Percentiles rank a stretch among this genome's conserved stretches.
phyloP scores from a whole-genome alignment of 1,139 yeast genomes.

The Scheffersomyces parashehatae region DNA sequence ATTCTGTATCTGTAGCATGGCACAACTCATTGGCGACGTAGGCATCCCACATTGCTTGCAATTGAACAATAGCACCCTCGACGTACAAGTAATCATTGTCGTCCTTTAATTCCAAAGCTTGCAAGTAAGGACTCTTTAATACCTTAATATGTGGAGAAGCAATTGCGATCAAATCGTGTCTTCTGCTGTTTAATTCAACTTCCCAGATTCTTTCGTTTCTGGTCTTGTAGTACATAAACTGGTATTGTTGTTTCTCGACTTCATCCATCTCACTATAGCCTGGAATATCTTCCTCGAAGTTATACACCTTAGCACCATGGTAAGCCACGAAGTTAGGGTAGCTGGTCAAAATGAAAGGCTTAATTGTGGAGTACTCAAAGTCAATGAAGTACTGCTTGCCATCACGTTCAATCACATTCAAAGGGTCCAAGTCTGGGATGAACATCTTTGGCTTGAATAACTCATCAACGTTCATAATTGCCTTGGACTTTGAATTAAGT shows the following conservation, averaged over 20 bases:
- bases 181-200: conserved; percentile 61
- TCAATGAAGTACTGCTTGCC: conserved; percentile 60
- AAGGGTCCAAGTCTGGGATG: conserved; percentile 86
- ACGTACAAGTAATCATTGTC: conserved; percentile 66
- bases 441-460: conserved; percentile 73
- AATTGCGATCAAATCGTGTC: conserved; percentile 70
- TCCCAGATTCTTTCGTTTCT: conserved; percentile 93
- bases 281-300: conserved; percentile 71
- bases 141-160: conserved; percentile 76
- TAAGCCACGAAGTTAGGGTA: conserved; percentile 85
- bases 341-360: conserved; percentile 76
- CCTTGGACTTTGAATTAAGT: conserved; percentile 48
- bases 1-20: conserved; percentile 39
- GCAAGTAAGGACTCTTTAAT: conserved; percentile 64
- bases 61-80: conserved; percentile 69
- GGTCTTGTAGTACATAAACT: conserved; percentile 83
- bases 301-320: conserved; percentile 83
- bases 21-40: conserved; percentile 65
- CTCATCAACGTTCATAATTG: conserved; percentile 59
- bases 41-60: conserved; percentile 74
- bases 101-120: conserved; percentile 62
- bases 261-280: conserved; percentile 67
- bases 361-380: conserved; percentile 75
- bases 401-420: conserved; percentile 66
- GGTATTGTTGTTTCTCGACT: conserved; percentile 74